Conservation (phyloP, 2,329 filamentous ascomycete genomes). For the Ophiostoma piceae region DNA sequence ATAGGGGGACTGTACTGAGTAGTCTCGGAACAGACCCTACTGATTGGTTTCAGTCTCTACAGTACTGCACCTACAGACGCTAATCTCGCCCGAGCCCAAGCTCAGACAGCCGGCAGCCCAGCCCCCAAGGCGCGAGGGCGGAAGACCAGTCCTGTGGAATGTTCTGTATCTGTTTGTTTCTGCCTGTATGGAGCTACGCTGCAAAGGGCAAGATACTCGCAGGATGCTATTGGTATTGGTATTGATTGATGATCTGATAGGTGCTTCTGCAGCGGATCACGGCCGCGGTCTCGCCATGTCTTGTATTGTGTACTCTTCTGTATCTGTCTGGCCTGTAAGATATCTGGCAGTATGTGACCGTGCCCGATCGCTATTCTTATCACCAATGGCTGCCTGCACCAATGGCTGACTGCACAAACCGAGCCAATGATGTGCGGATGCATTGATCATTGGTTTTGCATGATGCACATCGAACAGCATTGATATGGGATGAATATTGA, state of each 20-base stretch:
- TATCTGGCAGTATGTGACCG: too few relatives aligned
- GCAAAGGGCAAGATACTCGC: too few relatives aligned
- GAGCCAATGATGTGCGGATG: background rate
- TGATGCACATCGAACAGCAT: too few relatives aligned
- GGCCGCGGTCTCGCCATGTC: background rate
- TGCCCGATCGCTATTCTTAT: background rate
- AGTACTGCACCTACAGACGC: background rate
- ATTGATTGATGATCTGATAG: background rate
- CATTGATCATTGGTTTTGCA: background rate
- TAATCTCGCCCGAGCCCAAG: background rate
- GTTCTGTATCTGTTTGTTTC: background rate
- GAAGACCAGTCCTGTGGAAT: background rate
- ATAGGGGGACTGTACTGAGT: too few relatives aligned
- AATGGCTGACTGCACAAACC: background rate
- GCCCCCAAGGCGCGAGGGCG: background rate
- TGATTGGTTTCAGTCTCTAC: slow-evolving; percentile 22
- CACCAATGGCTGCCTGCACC: too few relatives aligned
- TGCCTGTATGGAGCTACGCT: too few relatives aligned
- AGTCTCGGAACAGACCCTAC: too few relatives aligned
- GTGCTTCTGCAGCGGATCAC: slow-evolving; percentile 4
- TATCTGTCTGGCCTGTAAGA: background rate
- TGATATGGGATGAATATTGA: too few relatives aligned
- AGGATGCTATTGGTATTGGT: too few relatives aligned
- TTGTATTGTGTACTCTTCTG: background rate
- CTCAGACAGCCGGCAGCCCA: background rate